These are phyloP conservation scores for Zasmidium angulare DNA, from an alignment of 2,329 filamentous ascomycete species.

Conservation along the genomic window DNA sequence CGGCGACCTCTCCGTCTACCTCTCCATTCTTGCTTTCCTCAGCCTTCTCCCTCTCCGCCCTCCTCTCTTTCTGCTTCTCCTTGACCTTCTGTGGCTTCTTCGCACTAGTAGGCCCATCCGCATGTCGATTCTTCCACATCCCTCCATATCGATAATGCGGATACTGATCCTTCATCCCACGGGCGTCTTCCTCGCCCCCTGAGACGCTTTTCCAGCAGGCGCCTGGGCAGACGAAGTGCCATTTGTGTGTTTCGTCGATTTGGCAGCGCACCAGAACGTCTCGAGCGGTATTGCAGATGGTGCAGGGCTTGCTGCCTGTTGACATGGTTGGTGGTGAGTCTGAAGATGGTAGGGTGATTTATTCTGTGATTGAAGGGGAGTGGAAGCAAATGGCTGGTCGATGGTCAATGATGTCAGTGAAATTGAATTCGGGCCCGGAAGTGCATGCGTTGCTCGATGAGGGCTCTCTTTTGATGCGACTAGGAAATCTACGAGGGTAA, in stretches of 20 bases:
- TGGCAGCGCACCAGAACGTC: slow-evolving; percentile 46
- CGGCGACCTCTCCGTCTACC: neutral
- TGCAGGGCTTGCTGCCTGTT: slow-evolving; percentile 40
- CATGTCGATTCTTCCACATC: slow-evolving; percentile 48
- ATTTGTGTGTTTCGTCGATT: slow-evolving; percentile 40
- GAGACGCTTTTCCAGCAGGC: slow-evolving; percentile 45
- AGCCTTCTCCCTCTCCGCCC: slow-evolving; percentile 10
- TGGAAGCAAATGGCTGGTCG: neutral
- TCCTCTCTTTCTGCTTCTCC: slow-evolving; percentile 30
- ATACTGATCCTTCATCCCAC: slow-evolving; percentile 33
- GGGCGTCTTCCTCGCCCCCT: slow-evolving; percentile 46
- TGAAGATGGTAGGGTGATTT: neutral
- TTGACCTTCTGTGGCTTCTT: slow-evolving; percentile 45
- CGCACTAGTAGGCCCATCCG: slow-evolving; percentile 35
- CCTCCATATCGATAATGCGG: slow-evolving; percentile 39
- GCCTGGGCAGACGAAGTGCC: slow-evolving; percentile 48
- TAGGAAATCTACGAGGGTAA: no score
- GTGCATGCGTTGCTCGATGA: no score
- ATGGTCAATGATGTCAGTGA: neutral
- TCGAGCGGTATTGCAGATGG: slow-evolving; percentile 39
- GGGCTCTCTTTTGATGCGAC: no score
- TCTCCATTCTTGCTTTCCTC: neutral
- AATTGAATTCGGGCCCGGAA: neutral
- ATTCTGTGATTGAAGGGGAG: neutral
- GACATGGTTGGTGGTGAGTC: slow-evolving; percentile 1